Conservation (phyloP, 495 filamentous ascomycete genomes). For the Podospora sp. region DNA sequence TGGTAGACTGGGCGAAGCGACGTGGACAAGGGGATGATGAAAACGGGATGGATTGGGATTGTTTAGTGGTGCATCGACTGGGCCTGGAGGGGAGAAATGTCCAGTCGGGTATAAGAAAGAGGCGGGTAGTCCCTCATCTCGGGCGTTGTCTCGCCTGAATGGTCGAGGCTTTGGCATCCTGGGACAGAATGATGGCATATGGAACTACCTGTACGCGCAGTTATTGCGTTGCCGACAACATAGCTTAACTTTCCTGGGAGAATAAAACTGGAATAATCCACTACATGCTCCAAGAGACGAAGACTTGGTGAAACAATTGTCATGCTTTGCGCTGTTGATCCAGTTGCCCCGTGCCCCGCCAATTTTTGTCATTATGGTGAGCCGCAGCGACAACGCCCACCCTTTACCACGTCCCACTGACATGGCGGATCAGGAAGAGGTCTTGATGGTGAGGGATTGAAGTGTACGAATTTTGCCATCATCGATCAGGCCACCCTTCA, state of each 20-base stretch:
- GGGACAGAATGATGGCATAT: neutral
- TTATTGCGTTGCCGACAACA: neutral
- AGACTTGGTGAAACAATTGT: no score
- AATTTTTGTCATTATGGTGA: no score
- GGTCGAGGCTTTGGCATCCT: neutral
- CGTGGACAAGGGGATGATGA: neutral
- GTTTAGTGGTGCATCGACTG: neutral
- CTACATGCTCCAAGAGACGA: no score
- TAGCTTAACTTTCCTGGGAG: neutral
- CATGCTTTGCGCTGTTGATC: no score
- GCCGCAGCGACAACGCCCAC: no score
- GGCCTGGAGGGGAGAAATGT: neutral
- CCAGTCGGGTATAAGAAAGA: neutral
- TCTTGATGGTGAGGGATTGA: no score
- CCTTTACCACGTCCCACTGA: no score
- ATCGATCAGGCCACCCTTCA: no score
- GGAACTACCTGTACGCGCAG: neutral
- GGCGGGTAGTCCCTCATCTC: neutral
- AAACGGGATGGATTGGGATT: neutral
- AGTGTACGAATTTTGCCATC: no score
- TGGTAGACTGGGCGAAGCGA: constrained; percentile 3
- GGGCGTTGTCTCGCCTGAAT: neutral
- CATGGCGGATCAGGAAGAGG: no score
- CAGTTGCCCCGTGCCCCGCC: neutral
- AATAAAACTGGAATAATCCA: neutral